Base-by-base conservation (phyloP, 208 protist genomes). In the Acanthamoeba castellanii region DNA sequence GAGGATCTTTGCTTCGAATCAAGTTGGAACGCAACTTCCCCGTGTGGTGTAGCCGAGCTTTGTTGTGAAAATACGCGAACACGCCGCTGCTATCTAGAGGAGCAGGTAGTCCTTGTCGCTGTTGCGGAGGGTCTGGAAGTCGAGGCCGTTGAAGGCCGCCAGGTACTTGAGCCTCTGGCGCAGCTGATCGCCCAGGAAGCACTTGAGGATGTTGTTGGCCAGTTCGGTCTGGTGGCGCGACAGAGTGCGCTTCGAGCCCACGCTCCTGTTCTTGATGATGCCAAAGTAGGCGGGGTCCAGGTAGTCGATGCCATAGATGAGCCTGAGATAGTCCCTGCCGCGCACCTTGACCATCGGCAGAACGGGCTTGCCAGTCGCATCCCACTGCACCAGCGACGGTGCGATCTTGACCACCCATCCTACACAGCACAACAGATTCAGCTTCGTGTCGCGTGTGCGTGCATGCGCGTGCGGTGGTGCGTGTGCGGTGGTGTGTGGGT, bases 241-340 rank as follows among this genome's bases (percentile, higher is more conserved):
- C 20, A 84, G 74, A 11, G 74, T n/a, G 8, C 74, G 74, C 74
- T 84, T 84, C n/a, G 74, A 84, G 7, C 42, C 25, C 74, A 84
- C 74, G 45, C 74, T 84, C 37, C 74, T 81, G 74, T 84, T 84
- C 74, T 84, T 84, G 74, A 84, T 84, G 74, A 84, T 55, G 42
- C 4, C 42, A 32, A 84, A 84, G 42, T 84, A 84, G 74, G 34
- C 13, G 6, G 13, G 20, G 42, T 84, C 74, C 22, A 84, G 74
- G 42, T 84, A 84, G 74, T 84, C 74, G 42, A 84, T 84, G 74
- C 74, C 74, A 37, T 84, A 84, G 74, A 84, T 84, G 74, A 84
- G 34, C 22, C 74, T n/a, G n/a, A 84, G 74, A 22, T 84, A 84
- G 74, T 84, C 74, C n/a, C 74, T n/a, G 74, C 74, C 74, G 42